Percentiles rank a stretch among this genome's conserved stretches.
phyloP scores from a whole-genome alignment of 768 basidiomycete genomes.

The Agaricus bisporus region DNA sequence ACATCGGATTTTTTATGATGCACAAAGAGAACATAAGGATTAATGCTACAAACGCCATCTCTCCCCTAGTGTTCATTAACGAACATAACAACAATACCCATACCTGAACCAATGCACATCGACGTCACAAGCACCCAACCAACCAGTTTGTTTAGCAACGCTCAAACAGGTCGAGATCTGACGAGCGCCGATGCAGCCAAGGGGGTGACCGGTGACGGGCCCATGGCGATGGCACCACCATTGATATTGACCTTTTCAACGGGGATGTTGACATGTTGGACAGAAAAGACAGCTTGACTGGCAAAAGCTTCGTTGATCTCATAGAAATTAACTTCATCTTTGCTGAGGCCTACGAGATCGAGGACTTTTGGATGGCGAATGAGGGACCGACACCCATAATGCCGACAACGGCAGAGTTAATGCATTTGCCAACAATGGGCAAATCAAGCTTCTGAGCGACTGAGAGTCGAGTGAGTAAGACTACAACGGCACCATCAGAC shows the following conservation, averaged over 20 bases:
- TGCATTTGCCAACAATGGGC: constrained; percentile 84
- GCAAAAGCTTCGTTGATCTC: constrained; percentile 95
- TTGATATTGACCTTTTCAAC: constrained; percentile 78
- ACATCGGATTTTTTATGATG: no score
- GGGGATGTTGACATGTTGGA: constrained; percentile 65
- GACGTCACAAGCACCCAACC: constrained; percentile 78
- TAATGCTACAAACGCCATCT: no score
- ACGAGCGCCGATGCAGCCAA: constrained; percentile 82
- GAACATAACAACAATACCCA: constrained; percentile 88
- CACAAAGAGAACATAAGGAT: no score
- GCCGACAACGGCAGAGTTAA: constrained; percentile 63
- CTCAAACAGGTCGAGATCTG: constrained; percentile 83
- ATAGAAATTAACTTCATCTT: constrained; percentile 79
- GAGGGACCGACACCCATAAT: constrained; percentile 93
- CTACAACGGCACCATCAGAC: constrained; percentile 89
- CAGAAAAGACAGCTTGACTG: constrained; percentile 68
- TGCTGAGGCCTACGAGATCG: constrained; percentile 54
- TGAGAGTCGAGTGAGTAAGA: constrained; percentile 75
- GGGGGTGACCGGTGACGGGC: constrained; percentile 85
- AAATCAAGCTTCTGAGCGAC: constrained; percentile 77
- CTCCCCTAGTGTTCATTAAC: constrained; percentile 71
- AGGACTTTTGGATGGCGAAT: constrained; percentile 79
- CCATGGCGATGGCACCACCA: constrained; percentile 88
- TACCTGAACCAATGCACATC: constrained; percentile 89
- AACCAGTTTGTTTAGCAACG: constrained; percentile 72